A percentile compares a stretch with the other conserved stretches of the same genome.
These are phyloP conservation scores for Colletotrichum graminicola DNA, from an alignment of 2,329 filamentous ascomycete species.

Conservation along the genomic window DNA sequence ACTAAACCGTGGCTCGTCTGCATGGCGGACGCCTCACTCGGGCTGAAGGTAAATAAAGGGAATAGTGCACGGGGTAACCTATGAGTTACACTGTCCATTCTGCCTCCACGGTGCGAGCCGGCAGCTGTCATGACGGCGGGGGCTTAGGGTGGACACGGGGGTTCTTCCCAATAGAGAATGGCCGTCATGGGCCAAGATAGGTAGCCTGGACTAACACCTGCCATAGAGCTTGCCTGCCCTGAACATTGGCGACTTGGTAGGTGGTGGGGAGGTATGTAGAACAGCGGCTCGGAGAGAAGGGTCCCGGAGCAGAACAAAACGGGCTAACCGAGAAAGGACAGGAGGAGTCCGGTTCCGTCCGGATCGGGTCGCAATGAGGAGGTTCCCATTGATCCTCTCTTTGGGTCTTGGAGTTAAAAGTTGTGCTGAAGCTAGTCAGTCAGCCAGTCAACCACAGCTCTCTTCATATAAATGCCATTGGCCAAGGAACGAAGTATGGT, in stretches of 20 bases:
- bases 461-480: conserved; percentile 6
- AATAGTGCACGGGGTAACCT: conserved; percentile 7
- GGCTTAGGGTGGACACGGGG: conserved; percentile 19
- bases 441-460: conserved; percentile 17
- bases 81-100: conserved; percentile 4
- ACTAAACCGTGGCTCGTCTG: conserved; percentile 31
- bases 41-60: conserved; percentile 11
- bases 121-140: conserved; percentile 38
- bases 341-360: conserved; percentile 25
- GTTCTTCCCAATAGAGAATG: conserved; percentile 26
- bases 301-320: conserved; percentile 24
- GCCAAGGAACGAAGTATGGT: conserved; percentile 20
- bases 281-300: conserved; percentile 9
- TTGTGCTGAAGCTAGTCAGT: conserved; percentile 1
- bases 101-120: background rate
- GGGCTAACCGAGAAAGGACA: conserved; percentile 23
- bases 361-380: conserved; percentile 20
- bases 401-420: background rate
- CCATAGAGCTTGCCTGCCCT: conserved; percentile 30
- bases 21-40: conserved; percentile 30
- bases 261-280: background rate
- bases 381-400: background rate
- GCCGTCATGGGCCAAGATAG: conserved; percentile 6
- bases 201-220: background rate
- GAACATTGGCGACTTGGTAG: background rate